Conservation (phyloP, 306 rosid species). For the Gastrolobium bilobum region DNA sequence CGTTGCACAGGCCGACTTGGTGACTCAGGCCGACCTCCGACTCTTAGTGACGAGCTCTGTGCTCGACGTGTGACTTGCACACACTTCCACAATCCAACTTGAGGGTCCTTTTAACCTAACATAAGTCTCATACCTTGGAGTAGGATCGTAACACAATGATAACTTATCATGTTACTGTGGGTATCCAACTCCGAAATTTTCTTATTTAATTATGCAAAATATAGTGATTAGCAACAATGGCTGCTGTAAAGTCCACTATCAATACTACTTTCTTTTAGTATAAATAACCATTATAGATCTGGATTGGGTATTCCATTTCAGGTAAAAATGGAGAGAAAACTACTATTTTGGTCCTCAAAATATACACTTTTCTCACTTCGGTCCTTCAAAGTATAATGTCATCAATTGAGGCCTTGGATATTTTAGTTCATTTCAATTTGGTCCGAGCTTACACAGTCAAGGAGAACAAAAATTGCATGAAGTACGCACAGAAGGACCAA, state of each 20-base stretch:
- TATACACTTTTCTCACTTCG: constrained; percentile 11
- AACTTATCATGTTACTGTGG: constrained; percentile 20
- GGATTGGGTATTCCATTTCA: constrained; percentile 11
- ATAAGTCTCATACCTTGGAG: too few species aligned
- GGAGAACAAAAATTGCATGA: neutral
- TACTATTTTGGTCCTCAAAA: constrained; percentile 23
- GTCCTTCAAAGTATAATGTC: constrained; percentile 26
- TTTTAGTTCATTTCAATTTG: constrained; percentile 1
- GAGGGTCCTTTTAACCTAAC: too few species aligned
- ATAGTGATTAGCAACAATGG: neutral
- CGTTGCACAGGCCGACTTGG: too few species aligned
- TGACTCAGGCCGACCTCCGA: too few species aligned
- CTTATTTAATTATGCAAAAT: constrained; percentile 27
- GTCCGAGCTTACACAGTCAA: constrained; percentile 2
- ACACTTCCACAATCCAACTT: too few species aligned
- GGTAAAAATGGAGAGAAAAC: neutral
- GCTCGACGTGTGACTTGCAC: too few species aligned
- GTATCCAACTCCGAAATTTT: neutral
- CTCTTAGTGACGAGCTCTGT: too few species aligned
- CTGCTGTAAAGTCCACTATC: neutral
- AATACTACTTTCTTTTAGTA: neutral
- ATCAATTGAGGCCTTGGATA: constrained; percentile 1
- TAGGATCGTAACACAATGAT: neutral
- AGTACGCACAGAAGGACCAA: constrained; percentile 18
- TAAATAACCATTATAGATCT: neutral